phyloP scores from a whole-genome alignment of 1,139 yeast genomes.

The Tardiomyces blankii region DNA sequence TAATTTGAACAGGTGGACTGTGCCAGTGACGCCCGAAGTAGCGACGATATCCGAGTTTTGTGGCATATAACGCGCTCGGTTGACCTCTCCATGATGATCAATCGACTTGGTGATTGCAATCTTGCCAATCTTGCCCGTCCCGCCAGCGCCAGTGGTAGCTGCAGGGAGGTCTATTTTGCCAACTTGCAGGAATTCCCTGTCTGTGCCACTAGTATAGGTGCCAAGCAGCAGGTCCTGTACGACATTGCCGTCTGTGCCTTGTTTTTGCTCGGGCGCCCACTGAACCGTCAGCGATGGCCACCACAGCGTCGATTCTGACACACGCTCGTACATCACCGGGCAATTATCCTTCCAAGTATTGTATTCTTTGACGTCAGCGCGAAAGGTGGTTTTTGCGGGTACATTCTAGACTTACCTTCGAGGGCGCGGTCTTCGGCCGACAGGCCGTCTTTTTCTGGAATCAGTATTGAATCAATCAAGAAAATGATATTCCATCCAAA shows the following conservation, averaged over 20 bases:
- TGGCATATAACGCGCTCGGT: conserved; percentile 82
- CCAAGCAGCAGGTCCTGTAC: conserved; percentile 47
- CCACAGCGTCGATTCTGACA: conserved; percentile 53
- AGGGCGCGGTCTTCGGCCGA: not conserved
- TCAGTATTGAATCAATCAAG: too few relatives aligned
- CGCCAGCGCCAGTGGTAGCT: not conserved
- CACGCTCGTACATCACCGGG: conserved; percentile 71
- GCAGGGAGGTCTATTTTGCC: conserved; percentile 64
- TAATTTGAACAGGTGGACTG: conserved; percentile 45
- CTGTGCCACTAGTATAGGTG: conserved; percentile 77
- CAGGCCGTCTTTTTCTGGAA: too few relatives aligned
- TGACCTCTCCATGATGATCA: conserved; percentile 49
- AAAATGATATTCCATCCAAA: too few relatives aligned
- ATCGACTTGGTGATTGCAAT: conserved; percentile 48
- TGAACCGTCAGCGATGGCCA: conserved; percentile 38
- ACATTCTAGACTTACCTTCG: not conserved
- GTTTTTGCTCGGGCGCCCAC: conserved; percentile 27
- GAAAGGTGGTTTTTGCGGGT: not conserved
- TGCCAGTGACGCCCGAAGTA: conserved; percentile 70
- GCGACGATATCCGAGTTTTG: conserved; percentile 63
- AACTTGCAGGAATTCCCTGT: conserved; percentile 60
- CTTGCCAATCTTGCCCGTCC: conserved; percentile 12
- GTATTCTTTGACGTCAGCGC: conserved; percentile 37
- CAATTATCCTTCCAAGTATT: conserved; percentile 91
- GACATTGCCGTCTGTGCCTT: not conserved